A percentile compares a stretch with the other conserved stretches of the same genome.
These are phyloP conservation scores for Phytophthora citricola DNA, from an alignment of 352 stramenopile genomes.

Conservation along the genomic window DNA sequence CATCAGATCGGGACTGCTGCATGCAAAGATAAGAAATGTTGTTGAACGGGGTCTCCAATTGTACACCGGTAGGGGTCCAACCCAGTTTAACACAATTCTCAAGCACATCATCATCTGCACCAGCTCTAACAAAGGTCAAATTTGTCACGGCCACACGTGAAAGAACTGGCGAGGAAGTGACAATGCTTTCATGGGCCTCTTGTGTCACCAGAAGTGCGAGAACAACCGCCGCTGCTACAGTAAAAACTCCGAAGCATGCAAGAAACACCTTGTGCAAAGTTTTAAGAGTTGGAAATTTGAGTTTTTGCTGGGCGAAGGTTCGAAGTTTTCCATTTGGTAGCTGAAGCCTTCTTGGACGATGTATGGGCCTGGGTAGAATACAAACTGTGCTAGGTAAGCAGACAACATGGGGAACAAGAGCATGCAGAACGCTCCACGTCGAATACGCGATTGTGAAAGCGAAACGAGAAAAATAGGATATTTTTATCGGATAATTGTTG, in stretches of 20 bases:
- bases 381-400: no score
- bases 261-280: conserved; percentile 19
- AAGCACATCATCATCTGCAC: conserved; percentile 24
- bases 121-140: conserved; percentile 21
- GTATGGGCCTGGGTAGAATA: no score
- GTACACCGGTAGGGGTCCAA: conserved; percentile 39
- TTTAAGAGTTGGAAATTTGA: no score
- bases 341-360: no score
- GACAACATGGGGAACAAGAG: no score
- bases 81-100: conserved; percentile 33
- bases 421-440: no score
- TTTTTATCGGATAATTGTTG: no score
- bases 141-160: conserved; percentile 30
- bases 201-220: conserved; percentile 22
- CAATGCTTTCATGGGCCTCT: conserved; percentile 1
- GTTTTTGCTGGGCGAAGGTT: no score
- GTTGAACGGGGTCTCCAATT: conserved; percentile 34
- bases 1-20: conserved; percentile 23
- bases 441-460: no score
- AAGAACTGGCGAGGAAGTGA: background rate
- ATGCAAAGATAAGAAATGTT: conserved; percentile 41
- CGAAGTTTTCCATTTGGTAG: no score
- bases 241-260: conserved; percentile 5
- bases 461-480: no score
- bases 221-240: conserved; percentile 22